Conservation (phyloP, 2,329 filamentous ascomycete species). For the Pyrenophora seminiperda region DNA sequence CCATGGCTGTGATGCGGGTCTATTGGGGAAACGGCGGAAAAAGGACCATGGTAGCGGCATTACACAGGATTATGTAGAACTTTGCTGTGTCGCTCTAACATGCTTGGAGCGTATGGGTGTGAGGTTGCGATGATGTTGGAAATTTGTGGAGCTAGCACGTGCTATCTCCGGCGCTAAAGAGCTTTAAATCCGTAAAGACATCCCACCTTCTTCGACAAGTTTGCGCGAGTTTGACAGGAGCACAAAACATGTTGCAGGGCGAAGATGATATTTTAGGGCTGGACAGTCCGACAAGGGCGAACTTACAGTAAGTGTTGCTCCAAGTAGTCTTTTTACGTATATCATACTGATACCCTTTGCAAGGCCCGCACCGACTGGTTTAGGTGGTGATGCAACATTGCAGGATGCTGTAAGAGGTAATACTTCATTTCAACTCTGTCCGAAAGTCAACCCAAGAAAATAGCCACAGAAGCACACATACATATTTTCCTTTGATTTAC, state of each 20-base stretch:
- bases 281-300: slow-evolving; percentile 16
- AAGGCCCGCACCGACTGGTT: slow-evolving; percentile 41
- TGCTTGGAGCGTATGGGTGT: slow-evolving; percentile 1
- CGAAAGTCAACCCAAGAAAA: no score
- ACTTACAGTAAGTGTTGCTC: slow-evolving; percentile 21
- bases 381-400: slow-evolving; percentile 28
- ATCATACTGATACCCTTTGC: not conserved
- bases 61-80: slow-evolving; percentile 1
- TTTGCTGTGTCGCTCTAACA: slow-evolving; percentile 27
- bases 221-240: slow-evolving; percentile 8
- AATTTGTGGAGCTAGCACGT: not conserved
- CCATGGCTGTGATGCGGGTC: slow-evolving; percentile 5
- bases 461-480: no score
- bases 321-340: not conserved
- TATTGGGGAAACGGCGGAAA: slow-evolving; percentile 14
- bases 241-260: slow-evolving; percentile 17
- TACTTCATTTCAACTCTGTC: not conserved
- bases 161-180: slow-evolving; percentile 28
- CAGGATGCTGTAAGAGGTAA: slow-evolving; percentile 47
- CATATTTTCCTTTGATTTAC: no score
- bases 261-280: slow-evolving; percentile 29
- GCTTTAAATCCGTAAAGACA: slow-evolving; percentile 22
- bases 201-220: slow-evolving; percentile 9
- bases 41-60: slow-evolving; percentile 33
- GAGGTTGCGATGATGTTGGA: not conserved